Evolutionary conservation across 257 asterid genomes (phyloP).

Genomic region (Hygrophila difformis): DNA sequence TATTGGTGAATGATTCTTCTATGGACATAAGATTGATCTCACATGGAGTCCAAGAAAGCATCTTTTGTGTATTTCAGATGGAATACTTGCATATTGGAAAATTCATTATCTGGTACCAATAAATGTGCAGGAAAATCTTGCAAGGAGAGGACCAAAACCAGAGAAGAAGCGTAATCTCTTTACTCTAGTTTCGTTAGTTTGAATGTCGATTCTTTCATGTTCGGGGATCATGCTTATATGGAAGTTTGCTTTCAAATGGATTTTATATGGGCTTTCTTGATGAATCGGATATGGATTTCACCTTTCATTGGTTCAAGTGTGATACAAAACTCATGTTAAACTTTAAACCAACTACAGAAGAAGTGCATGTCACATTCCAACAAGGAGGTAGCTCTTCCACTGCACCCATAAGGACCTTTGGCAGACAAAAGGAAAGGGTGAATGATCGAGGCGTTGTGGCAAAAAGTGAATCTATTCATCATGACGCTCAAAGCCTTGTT

Average conservation of each 20-base stretch:
- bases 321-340: constrained; percentile 4
- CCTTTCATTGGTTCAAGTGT: too few species aligned
- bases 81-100: neutral
- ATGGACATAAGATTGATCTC: too few species aligned
- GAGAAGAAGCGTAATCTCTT: constrained; percentile 48
- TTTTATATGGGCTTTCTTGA: too few species aligned
- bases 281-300: too few species aligned
- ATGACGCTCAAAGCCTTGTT: constrained; percentile 17
- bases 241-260: too few species aligned
- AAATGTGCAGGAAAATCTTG: constrained; percentile 41
- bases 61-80: constrained; percentile 2
- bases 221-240: too few species aligned
- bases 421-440: constrained; percentile 25
- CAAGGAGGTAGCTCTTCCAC: too few species aligned
- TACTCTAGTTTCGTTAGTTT: constrained; percentile 8
- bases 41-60: too few species aligned
- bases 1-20: too few species aligned
- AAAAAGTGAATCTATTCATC: constrained; percentile 19
- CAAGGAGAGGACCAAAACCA: constrained; percentile 24
- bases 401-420: constrained; percentile 34
- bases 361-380: constrained; percentile 42
- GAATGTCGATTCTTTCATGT: constrained; percentile 1
- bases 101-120: constrained; percentile 8
- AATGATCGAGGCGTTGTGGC: constrained; percentile 15
- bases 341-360: constrained; percentile 29